Conservation (phyloP, 108 stramenopile genomes). For the Ochromonas danica region DNA sequence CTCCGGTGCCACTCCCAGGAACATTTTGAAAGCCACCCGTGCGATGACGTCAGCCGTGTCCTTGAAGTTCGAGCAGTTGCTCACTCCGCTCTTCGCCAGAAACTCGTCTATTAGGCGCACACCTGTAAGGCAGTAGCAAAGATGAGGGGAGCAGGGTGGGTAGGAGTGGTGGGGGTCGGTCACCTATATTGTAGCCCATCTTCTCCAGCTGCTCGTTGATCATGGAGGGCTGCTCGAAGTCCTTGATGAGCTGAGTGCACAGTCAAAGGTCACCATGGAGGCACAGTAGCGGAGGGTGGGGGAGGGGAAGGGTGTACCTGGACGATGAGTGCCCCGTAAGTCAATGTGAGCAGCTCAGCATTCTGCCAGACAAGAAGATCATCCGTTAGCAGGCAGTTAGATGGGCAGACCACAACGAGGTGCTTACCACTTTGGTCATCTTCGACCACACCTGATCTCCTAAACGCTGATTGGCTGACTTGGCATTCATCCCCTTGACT, state of each 20-base stretch:
- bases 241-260: conserved; percentile 66
- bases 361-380: conserved; percentile 49
- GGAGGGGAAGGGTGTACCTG: conserved; percentile 42
- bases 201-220: conserved; percentile 77
- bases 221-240: conserved; percentile 72
- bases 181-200: conserved; percentile 92
- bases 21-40: conserved; percentile 91
- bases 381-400: neutral
- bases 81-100: conserved; percentile 72
- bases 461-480: conserved; percentile 29
- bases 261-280: neutral
- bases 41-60: conserved; percentile 86
- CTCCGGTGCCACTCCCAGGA: conserved; percentile 78
- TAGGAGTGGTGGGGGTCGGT: neutral
- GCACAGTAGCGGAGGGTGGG: neutral
- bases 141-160: neutral
- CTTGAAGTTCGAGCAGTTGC: conserved; percentile 55
- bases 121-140: neutral
- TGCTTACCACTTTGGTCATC: conserved; percentile 66
- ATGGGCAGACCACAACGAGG: too few relatives aligned
- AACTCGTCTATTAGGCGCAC: conserved; percentile 91
- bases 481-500: too few relatives aligned
- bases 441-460: conserved; percentile 64
- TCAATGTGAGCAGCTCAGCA: conserved; percentile 90
- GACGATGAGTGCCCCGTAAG: conserved; percentile 87